Conservation (phyloP, 495 filamentous ascomycete species). For the Penicillium roqueforti region DNA sequence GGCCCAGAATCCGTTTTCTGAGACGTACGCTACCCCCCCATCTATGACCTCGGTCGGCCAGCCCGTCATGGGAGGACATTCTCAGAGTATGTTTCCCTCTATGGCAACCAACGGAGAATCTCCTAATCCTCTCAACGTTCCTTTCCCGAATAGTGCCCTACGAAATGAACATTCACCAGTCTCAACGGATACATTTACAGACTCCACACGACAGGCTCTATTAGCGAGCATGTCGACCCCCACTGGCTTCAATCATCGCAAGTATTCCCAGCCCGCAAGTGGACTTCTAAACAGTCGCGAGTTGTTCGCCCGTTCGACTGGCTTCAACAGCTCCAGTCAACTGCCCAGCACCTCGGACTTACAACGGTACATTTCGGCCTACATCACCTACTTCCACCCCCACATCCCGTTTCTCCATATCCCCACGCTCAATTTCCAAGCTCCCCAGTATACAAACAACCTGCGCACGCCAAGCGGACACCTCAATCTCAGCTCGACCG, state of each 20-base stretch:
- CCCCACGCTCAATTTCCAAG: slow-evolving; percentile 87
- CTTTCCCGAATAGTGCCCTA: slow-evolving; percentile 50
- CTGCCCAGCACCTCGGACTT: slow-evolving; percentile 88
- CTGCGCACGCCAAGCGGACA: slow-evolving; percentile 51
- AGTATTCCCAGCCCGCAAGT: slow-evolving; percentile 70
- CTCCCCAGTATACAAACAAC: slow-evolving; percentile 60
- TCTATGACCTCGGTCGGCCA: slow-evolving; percentile 60
- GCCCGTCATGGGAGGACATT: slow-evolving; percentile 46
- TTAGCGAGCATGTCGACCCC: slow-evolving; percentile 76
- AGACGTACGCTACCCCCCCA: slow-evolving; percentile 53
- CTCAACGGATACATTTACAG: slow-evolving; percentile 81
- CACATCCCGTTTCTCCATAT: slow-evolving; percentile 92
- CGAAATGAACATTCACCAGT: slow-evolving; percentile 60
- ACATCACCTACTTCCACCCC: slow-evolving; percentile 92
- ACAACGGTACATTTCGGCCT: slow-evolving; percentile 86
- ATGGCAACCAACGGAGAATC: slow-evolving; percentile 53
- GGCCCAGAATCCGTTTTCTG: slow-evolving; percentile 43
- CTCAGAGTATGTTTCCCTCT: slow-evolving; percentile 54
- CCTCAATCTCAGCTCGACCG: slow-evolving; percentile 54
- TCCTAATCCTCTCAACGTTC: slow-evolving; percentile 52
- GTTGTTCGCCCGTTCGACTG: slow-evolving; percentile 42
- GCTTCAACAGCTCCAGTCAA: slow-evolving; percentile 48
- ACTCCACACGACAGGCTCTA: slow-evolving; percentile 86
- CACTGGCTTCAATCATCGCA: slow-evolving; percentile 66
- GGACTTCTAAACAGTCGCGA: slow-evolving; percentile 42